These are phyloP conservation scores for Monosporascus sp. DNA, from an alignment of 2,329 filamentous ascomycete species.

Conservation along the genomic window DNA sequence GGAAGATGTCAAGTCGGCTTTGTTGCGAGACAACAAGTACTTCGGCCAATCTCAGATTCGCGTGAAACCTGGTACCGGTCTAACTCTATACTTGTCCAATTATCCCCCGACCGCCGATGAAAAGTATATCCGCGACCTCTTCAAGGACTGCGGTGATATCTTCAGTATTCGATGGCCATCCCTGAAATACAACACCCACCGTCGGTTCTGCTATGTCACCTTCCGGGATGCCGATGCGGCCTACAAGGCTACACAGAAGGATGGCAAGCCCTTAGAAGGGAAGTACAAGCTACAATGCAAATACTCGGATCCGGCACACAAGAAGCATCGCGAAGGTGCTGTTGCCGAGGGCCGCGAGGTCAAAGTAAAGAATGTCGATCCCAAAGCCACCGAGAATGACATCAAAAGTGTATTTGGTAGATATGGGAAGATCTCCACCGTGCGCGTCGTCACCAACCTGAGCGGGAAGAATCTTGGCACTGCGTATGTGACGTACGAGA, in stretches of 20 bases:
- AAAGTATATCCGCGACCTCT: slow-evolving; percentile 60
- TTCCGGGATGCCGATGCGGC: slow-evolving; percentile 68
- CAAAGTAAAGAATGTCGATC: slow-evolving; percentile 66
- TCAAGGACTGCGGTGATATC: slow-evolving; percentile 72
- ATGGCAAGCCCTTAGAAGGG: slow-evolving; percentile 64
- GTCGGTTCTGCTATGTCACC: slow-evolving; percentile 95
- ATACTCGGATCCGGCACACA: slow-evolving; percentile 76
- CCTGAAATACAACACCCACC: slow-evolving; percentile 79
- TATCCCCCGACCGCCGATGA: slow-evolving; percentile 76
- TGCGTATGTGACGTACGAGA: slow-evolving; percentile 73
- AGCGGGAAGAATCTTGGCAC: slow-evolving; percentile 69
- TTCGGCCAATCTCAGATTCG: slow-evolving; percentile 68
- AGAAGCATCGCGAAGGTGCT: slow-evolving; percentile 73
- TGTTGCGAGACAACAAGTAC: slow-evolving; percentile 75
- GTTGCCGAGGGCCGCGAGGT: slow-evolving; percentile 84
- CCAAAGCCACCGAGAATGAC: slow-evolving; percentile 58
- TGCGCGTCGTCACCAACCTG: slow-evolving; percentile 65
- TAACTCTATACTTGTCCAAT: slow-evolving; percentile 87
- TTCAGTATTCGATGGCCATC: slow-evolving; percentile 85
- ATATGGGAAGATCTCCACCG: slow-evolving; percentile 68
- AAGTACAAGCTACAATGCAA: slow-evolving; percentile 67
- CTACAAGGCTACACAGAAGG: slow-evolving; percentile 63
- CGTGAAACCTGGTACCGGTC: slow-evolving; percentile 68
- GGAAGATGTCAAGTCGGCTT: slow-evolving; percentile 76
- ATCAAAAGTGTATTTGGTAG: slow-evolving; percentile 65